These are phyloP conservation scores for Amborella trichopoda DNA, from an alignment of 164 flowering plant species.

Conservation along the genomic window DNA sequence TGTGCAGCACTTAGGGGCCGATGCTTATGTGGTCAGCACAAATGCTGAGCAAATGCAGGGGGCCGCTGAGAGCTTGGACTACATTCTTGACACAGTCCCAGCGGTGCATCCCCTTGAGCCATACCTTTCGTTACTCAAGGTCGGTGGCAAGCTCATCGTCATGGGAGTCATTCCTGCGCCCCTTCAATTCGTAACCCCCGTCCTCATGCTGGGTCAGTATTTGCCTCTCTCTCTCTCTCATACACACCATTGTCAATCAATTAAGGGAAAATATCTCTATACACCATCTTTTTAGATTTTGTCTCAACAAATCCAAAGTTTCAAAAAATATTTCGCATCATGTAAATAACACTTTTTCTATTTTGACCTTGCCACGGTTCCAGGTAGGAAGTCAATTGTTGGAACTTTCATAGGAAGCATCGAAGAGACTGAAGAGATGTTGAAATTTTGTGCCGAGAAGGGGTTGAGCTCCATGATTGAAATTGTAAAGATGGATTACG, in stretches of 20 bases:
- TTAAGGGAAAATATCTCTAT: too few species aligned
- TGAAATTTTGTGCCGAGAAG: slow-evolving; percentile 33
- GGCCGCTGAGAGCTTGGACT: slow-evolving; percentile 31
- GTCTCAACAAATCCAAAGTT: too few species aligned
- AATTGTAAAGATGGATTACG: slow-evolving; percentile 37
- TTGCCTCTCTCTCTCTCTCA: too few species aligned
- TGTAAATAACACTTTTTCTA: too few species aligned
- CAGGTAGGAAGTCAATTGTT: slow-evolving; percentile 26
- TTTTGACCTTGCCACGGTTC: too few species aligned
- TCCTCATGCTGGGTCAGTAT: too few species aligned
- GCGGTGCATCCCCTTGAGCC: slow-evolving; percentile 24
- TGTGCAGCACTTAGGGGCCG: slow-evolving; percentile 31
- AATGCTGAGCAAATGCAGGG: slow-evolving; percentile 18
- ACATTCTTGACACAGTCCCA: slow-evolving; percentile 42
- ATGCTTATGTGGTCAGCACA: slow-evolving; percentile 33
- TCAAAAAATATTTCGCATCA: too few species aligned
- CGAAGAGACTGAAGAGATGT: slow-evolving; percentile 32
- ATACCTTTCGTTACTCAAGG: slow-evolving; percentile 30
- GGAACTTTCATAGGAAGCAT: slow-evolving; percentile 50
- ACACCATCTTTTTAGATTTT: too few species aligned
- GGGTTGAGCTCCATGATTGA: slow-evolving; percentile 29
- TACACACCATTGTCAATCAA: too few species aligned
- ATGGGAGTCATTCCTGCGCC: slow-evolving; percentile 27
- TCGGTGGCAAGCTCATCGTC: slow-evolving; percentile 28
- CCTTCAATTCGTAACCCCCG: slow-evolving; percentile 19